Percentiles rank a stretch among this genome's conserved stretches.
Evolutionary conservation across 208 protist species (phyloP).

Genomic region (Strigomonas culicis): DNA sequence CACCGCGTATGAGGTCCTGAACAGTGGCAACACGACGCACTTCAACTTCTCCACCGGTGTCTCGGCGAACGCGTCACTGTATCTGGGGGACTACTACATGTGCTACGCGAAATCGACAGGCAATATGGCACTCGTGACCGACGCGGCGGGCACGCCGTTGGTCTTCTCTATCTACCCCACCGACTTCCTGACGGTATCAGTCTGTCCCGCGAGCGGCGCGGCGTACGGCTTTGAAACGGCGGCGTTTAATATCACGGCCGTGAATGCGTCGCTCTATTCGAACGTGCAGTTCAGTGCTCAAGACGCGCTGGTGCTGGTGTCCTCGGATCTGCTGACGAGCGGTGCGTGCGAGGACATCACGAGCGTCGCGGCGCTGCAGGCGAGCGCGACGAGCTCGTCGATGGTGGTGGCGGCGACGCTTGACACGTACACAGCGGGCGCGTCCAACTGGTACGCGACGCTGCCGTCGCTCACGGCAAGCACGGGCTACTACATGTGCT

Average conservation of each 20-base stretch:
- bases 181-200: constrained; percentile 26
- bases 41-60: constrained; percentile 48
- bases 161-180: constrained; percentile 79
- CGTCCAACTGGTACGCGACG: constrained; percentile 64
- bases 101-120: constrained; percentile 61
- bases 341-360: constrained; percentile 20
- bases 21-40: constrained; percentile 25
- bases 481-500: constrained; percentile 60
- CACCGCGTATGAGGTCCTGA: constrained; percentile 23
- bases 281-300: constrained; percentile 39
- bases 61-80: constrained; percentile 23
- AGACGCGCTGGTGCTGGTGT: constrained; percentile 62
- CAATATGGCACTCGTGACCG: constrained; percentile 51
- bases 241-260: constrained; percentile 51
- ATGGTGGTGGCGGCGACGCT: constrained; percentile 22
- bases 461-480: constrained; percentile 26
- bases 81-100: constrained; percentile 76
- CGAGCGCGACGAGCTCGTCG: constrained; percentile 13
- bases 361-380: constrained; percentile 15
- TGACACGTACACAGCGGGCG: constrained; percentile 29
- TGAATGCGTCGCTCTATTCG: constrained; percentile 31
- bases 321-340: constrained; percentile 13
- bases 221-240: constrained; percentile 60
- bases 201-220: constrained; percentile 24
- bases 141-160: constrained; percentile 22